These are phyloP conservation scores for Taiwanofungus camphoratus DNA, from an alignment of 1,284 basidiomycete species.

Conservation along the genomic window DNA sequence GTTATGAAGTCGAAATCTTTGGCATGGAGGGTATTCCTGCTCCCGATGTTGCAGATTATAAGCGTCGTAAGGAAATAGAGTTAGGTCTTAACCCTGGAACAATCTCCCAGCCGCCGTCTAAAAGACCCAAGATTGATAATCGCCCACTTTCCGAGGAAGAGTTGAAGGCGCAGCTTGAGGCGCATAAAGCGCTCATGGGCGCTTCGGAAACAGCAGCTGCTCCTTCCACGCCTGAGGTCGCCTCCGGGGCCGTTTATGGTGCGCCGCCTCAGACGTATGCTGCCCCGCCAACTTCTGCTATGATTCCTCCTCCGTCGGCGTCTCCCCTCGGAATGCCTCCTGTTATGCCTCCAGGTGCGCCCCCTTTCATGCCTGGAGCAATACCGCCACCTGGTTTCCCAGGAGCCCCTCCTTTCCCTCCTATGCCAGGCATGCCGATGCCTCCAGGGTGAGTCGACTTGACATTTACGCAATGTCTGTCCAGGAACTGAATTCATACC, in stretches of 20 bases:
- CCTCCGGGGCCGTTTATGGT: slow-evolving; percentile 55
- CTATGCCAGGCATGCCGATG: slow-evolving; percentile 29
- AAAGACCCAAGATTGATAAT: slow-evolving; percentile 83
- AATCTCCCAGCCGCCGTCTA: slow-evolving; percentile 71
- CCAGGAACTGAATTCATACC: too few species aligned
- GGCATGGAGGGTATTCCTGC: slow-evolving; percentile 99
- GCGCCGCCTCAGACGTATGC: slow-evolving; percentile 64
- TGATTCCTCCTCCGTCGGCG: slow-evolving; percentile 24
- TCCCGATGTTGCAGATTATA: slow-evolving; percentile 92
- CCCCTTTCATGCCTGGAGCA: slow-evolving; percentile 34
- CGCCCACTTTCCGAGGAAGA: slow-evolving; percentile 78
- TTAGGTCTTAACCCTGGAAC: slow-evolving; percentile 79
- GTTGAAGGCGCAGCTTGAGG: slow-evolving; percentile 77
- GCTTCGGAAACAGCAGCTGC: slow-evolving; percentile 36
- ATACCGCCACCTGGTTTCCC: slow-evolving; percentile 38
- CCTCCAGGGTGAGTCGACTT: slow-evolving; percentile 37
- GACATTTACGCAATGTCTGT: too few species aligned
- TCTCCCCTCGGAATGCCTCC: slow-evolving; percentile 33
- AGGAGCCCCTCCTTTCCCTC: slow-evolving; percentile 32
- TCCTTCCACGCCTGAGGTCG: slow-evolving; percentile 31
- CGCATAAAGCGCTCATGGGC: slow-evolving; percentile 93
- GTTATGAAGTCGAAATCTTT: slow-evolving; percentile 98
- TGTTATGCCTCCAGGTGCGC: slow-evolving; percentile 31
- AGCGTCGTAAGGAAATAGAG: slow-evolving; percentile 89
- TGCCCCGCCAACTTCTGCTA: slow-evolving; percentile 42